phyloP scores from a whole-genome alignment of 164 flowering plant genomes.

The Chloranthus sessilifolius region DNA sequence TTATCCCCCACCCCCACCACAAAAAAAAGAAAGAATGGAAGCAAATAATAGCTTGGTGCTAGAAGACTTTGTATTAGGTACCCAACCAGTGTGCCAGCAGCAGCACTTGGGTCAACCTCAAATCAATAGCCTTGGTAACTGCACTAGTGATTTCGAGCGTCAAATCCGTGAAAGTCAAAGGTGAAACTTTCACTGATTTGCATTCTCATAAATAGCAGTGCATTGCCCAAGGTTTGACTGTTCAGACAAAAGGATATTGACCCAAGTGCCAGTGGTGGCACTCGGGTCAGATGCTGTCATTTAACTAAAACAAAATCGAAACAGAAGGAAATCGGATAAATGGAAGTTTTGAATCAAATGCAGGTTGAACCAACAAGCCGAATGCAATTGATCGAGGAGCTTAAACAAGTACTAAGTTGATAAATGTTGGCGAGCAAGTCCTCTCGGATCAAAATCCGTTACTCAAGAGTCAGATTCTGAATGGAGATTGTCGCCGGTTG shows the following conservation, averaged over 20 bases:
- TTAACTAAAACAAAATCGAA: too few relatives aligned
- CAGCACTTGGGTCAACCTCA: too few relatives aligned
- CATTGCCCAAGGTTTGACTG: too few relatives aligned
- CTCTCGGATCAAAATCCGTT: neutral
- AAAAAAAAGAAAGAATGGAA: neutral
- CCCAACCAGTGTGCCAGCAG: too few relatives aligned
- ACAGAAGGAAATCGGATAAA: neutral
- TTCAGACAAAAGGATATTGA: too few relatives aligned
- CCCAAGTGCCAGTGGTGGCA: too few relatives aligned
- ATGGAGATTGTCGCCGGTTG: neutral
- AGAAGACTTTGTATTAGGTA: too few relatives aligned
- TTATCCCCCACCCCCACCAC: neutral
- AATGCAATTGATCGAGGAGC: slow-evolving; percentile 22
- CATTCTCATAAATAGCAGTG: too few relatives aligned
- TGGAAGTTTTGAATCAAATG: slow-evolving; percentile 11
- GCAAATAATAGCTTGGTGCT: neutral
- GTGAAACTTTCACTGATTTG: too few relatives aligned
- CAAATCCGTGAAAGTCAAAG: too few relatives aligned
- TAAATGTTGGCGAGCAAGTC: neutral
- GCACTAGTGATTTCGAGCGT: neutral
- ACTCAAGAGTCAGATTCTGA: neutral
- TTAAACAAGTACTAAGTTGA: slow-evolving; percentile 19
- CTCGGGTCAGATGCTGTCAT: too few relatives aligned
- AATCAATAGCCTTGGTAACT: too few relatives aligned
- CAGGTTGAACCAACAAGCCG: slow-evolving; percentile 29